Evolutionary conservation across 129 eudicot genomes (phyloP).

Genomic region (Saposhnikovia divaricata): DNA sequence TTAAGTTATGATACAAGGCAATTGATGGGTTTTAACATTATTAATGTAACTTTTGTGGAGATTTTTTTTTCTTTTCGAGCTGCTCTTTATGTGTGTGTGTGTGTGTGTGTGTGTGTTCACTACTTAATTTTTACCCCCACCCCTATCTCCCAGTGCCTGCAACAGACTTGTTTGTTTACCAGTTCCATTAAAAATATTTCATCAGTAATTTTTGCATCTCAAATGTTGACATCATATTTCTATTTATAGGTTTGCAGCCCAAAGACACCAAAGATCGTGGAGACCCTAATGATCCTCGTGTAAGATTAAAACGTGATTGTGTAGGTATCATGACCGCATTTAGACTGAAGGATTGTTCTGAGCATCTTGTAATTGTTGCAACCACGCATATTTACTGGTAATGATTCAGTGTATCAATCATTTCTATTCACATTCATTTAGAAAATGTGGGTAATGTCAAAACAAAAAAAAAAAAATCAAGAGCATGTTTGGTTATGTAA

Average conservation of each 20-base stretch:
- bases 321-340: conserved; percentile 93
- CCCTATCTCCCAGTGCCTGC: too few relatives aligned
- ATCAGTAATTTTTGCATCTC: background rate
- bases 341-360: conserved; percentile 51
- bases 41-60: too few relatives aligned
- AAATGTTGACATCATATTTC: background rate
- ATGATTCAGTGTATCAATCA: conserved; percentile 10
- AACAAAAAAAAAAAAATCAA: background rate
- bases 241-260: conserved; percentile 28
- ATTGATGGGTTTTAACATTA: too few relatives aligned
- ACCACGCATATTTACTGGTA: conserved; percentile 91
- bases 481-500: too few relatives aligned
- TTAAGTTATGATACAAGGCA: too few relatives aligned
- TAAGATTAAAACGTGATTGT: conserved; percentile 85
- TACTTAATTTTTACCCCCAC: too few relatives aligned
- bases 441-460: background rate
- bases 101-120: background rate
- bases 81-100: background rate
- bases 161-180: background rate
- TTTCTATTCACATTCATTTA: background rate
- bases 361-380: conserved; percentile 60
- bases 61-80: background rate
- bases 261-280: conserved; percentile 36
- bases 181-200: background rate
- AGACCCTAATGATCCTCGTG: conserved; percentile 76